Evolutionary conservation across 2,329 filamentous ascomycete genomes (phyloP).

Genomic region (Pseudonectria foliicola): DNA sequence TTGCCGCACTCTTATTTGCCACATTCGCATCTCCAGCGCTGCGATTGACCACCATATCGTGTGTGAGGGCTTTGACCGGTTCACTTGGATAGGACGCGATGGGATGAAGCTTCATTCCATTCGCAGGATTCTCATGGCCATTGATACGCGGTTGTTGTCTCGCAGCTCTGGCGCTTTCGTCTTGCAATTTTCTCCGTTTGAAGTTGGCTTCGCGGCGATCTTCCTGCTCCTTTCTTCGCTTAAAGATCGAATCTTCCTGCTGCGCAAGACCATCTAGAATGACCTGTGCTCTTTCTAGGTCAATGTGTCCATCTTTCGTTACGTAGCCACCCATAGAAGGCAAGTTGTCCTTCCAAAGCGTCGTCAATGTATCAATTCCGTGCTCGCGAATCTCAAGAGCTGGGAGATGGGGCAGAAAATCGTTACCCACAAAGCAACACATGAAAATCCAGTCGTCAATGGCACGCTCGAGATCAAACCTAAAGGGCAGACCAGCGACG

Average conservation of each 20-base stretch:
- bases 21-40: slow-evolving; percentile 61
- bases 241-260: slow-evolving; percentile 91
- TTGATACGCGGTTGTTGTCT: slow-evolving; percentile 17
- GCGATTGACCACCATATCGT: slow-evolving; percentile 82
- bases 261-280: slow-evolving; percentile 85
- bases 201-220: slow-evolving; percentile 74
- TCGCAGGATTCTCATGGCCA: slow-evolving; percentile 28
- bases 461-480: slow-evolving; percentile 87
- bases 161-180: slow-evolving; percentile 35
- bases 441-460: slow-evolving; percentile 99
- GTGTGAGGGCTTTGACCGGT: slow-evolving; percentile 57
- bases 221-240: slow-evolving; percentile 76
- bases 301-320: slow-evolving; percentile 88
- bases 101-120: slow-evolving; percentile 27
- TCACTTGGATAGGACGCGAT: slow-evolving; percentile 47
- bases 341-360: slow-evolving; percentile 94
- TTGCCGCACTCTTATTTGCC: slow-evolving; percentile 92
- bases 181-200: slow-evolving; percentile 70
- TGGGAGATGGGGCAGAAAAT: slow-evolving; percentile 95
- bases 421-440: slow-evolving; percentile 98
- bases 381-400: slow-evolving; percentile 95
- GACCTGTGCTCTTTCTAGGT: slow-evolving; percentile 76
- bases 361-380: slow-evolving; percentile 89
- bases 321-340: slow-evolving; percentile 90
- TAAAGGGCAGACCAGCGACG: slow-evolving; percentile 74